Evolutionary conservation across 352 stramenopile genomes (phyloP), one percentile per base, ranked within the genome.

Genomic region (Labyrinthula sp.): DNA sequence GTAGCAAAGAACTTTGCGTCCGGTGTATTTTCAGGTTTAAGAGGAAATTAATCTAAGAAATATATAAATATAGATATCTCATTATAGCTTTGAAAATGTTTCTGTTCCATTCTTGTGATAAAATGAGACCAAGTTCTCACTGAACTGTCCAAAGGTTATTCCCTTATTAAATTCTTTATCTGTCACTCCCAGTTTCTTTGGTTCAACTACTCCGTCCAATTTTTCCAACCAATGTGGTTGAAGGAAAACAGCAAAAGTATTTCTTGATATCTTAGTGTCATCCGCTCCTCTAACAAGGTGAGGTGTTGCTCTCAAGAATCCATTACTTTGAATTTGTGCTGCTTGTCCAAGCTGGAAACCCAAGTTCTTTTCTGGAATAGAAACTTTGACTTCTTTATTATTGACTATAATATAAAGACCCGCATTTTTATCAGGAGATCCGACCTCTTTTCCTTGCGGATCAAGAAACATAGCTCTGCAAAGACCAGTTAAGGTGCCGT

Each of bases 191-290:
- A n/a, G n/a, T n/a, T n/a, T n/a, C n/a, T n/a, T n/a, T n/a, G n/a
- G n/a, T n/a, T n/a, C n/a, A n/a, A n/a, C n/a, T n/a, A n/a, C n/a
- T n/a, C n/a, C 61, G 18, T 47, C 47, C 75, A 92, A 86, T 29
- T 47, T 58, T 50, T 89, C 73, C 20, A 70, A 57, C 21, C 69
- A 78, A 18, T 83, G 61, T 12, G 86, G 82, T 60, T 95, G 76
- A 78, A 95, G 91, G 63, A 96, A 95, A 18, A 95, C 79, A 17
- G 84, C 85, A 43, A 94, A 76, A 14, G 83, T 89, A 56, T 91
- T 79, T 45, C 85, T 72, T 49, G 74, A 77, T 25, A 80, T 63
- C 15, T 61, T 62, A n/a, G 69, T 63, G 28, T 77, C 59, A 38
- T 77, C 61, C 45, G 78, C 65, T 0, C 68, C 68, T 40, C 77